Evolutionary conservation across 2,329 filamentous ascomycete genomes (phyloP), one percentile per base, ranked within the genome.

Genomic region (Ophiocordyceps camponoti-floridani): DNA sequence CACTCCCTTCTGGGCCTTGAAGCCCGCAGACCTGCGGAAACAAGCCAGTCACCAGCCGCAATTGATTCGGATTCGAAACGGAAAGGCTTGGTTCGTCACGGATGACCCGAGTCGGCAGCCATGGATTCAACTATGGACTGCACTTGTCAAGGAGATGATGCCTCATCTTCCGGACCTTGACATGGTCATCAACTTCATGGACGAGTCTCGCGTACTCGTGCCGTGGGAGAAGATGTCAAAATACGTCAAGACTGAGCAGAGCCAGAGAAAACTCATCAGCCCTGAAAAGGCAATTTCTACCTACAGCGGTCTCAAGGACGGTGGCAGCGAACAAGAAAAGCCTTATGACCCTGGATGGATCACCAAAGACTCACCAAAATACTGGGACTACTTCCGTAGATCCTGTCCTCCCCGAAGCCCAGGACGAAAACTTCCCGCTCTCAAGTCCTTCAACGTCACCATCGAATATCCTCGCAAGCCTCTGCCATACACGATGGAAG

Each of bases 111-210:
- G 55, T 26, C 61, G 56, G 23, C 67, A 69, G 23, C 58, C 63
- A 3, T 71, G 68, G 65, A 50, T 72, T 38, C 54, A 68, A 52
- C 57, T 65, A 18, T 73, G 70, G 70, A 65, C 66, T 1, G 54
- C 58, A 3, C 60, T 76, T 12, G 66, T 79, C 18, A 50, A 55
- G 2, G 69, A 71, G 46, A 72, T 77, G 35, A 67, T 71, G 26
- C 55, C 65, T 14, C 61, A 68, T 43, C 55, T 82, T 18, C 77
- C 77, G 5, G 76, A 82, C 48, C 71, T 82, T 55, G 76, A 81
- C 54, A 78, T 81, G 63, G 71, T 75, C 9, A 73, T 81, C 60
- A 81, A 82, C 53, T 65, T 68, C 44, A 66, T 77, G 59, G 77
- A 81, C 55, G 75, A 82, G 54, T 69, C 77, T 23, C 66, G 77